These are phyloP conservation scores for Acrodontium crateriforme DNA, from an alignment of 2,329 filamentous ascomycete species.

Conservation along the genomic window DNA sequence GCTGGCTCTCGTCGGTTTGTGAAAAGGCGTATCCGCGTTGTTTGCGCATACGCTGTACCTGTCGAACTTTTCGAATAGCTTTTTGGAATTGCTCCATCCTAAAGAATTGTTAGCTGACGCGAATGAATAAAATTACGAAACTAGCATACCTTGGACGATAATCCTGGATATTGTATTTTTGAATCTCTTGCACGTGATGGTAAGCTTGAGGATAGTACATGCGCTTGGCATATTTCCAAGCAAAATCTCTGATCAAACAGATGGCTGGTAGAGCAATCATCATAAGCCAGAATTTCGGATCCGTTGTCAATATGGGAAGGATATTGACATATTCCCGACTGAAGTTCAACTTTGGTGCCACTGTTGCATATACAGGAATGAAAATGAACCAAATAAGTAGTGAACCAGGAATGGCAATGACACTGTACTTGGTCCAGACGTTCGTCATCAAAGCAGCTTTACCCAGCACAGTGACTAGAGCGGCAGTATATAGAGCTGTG, in stretches of 20 bases:
- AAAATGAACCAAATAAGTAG: conserved; percentile 86
- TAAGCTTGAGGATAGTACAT: conserved; percentile 96
- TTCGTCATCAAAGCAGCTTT: conserved; percentile 92
- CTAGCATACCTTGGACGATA: conserved; percentile 72
- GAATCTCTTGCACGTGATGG: conserved; percentile 97
- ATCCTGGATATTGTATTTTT: conserved; percentile 99
- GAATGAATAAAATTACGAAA: background rate
- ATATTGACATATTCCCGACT: conserved; percentile 77
- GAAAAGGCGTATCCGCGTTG: conserved; percentile 97
- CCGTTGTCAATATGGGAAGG: conserved; percentile 64
- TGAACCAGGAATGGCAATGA: conserved; percentile 87
- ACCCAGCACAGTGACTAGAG: conserved; percentile 82
- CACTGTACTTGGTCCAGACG: conserved; percentile 97
- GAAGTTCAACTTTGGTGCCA: conserved; percentile 69
- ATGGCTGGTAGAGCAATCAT: conserved; percentile 62
- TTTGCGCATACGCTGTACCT: conserved; percentile 98
- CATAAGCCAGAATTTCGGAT: conserved; percentile 84
- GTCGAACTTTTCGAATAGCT: conserved; percentile 92
- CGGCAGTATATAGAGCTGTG: conserved; percentile 82
- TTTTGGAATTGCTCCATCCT: conserved; percentile 99
- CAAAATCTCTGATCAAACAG: conserved; percentile 77
- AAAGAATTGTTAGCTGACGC: conserved; percentile 8
- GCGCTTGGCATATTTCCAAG: conserved; percentile 93
- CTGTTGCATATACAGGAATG: conserved; percentile 71
- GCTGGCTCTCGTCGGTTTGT: conserved; percentile 92